Evolutionary conservation across 495 filamentous ascomycete species (phyloP), one percentile per base, ranked within the genome.

Genomic region (Stereocaulon alpinum): DNA sequence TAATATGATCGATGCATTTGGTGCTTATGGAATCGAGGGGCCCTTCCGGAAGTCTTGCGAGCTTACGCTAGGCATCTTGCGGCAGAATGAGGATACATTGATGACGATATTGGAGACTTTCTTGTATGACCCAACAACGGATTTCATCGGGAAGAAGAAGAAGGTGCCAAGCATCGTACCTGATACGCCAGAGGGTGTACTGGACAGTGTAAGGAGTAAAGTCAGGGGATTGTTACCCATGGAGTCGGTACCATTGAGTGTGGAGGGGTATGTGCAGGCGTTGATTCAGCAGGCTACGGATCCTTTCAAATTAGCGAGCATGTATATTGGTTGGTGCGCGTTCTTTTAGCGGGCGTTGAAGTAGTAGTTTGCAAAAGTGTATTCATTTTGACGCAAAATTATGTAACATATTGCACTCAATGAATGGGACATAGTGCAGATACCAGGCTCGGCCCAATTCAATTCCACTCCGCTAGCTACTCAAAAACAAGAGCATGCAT

Each of bases 321-420:
- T 98, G 93, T 98, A 98, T 72, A 93, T 97, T 73, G 93, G 93
- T 27, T 98, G 93, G 93, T 95, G 89, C 77, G 80, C 92, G 22
- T 97, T 96, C 68, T 84, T 95, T 63, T 96, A 51, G 64, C 7
- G 34, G 1, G 24, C 24, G 24, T 1, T 24, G 24, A 24, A 24
- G 24, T 24, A 24, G 24, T 3, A 24, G 24, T 24, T 24, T 24
- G 24, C 24, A 24, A 3, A 24, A 3, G 24, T 24, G 24, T 24
- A 3, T 24, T 24, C 24, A 24, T 24, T 1, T 24, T 24, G 3
- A 24, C 24, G 24, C 24, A 24, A 24, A 1, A 24, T 24, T 24
- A 1, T 24, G 24, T 24, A 24, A 24, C 3, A 1, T 24, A 24
- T 3, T 24, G 24, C 24, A 24, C 24, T 24, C 24, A 24, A 24